A percentile compares a stretch with the other conserved stretches of the same genome.
These are phyloP conservation scores for Chytriomyces sp. DNA, from an alignment of 192 early-diverging fungal genomes.

Conservation along the genomic window DNA sequence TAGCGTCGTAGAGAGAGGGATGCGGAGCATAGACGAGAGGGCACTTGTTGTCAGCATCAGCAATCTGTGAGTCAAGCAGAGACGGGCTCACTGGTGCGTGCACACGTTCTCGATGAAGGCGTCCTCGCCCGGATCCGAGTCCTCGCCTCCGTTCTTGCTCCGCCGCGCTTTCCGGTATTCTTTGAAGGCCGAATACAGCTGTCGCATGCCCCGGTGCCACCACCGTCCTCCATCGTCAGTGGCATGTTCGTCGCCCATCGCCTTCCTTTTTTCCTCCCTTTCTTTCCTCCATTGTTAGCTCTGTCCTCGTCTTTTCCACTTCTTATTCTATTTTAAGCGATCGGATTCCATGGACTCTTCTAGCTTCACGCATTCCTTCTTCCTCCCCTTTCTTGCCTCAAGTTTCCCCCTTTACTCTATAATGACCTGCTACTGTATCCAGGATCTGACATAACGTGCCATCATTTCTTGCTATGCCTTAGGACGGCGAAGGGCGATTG, in stretches of 20 bases:
- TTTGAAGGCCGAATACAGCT: conserved; percentile 9
- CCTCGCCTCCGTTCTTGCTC: background rate
- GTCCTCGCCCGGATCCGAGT: background rate
- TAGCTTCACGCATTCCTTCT: too few species aligned
- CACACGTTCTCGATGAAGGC: conserved; percentile 1
- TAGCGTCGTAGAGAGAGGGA: background rate
- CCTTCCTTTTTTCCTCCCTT: background rate
- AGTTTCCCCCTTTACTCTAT: too few species aligned
- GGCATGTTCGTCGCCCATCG: background rate
- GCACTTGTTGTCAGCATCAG: too few species aligned
- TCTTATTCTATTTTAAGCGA: too few species aligned
- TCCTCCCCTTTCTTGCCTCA: too few species aligned
- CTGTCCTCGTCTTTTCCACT: too few species aligned
- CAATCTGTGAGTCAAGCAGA: too few species aligned
- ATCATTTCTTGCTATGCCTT: too few species aligned
- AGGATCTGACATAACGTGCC: too few species aligned
- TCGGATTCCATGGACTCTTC: too few species aligned
- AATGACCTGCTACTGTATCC: too few species aligned
- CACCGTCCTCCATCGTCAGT: conserved; percentile 11
- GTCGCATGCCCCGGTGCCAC: conserved; percentile 3
- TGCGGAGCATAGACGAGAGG: background rate
- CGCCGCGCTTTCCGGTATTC: background rate
- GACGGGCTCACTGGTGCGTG: conserved; percentile 18
- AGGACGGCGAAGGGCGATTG: too few species aligned
- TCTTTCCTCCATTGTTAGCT: background rate